Conservation (phyloP, 1,284 basidiomycete genomes). For the Moesziomyces sp. region DNA sequence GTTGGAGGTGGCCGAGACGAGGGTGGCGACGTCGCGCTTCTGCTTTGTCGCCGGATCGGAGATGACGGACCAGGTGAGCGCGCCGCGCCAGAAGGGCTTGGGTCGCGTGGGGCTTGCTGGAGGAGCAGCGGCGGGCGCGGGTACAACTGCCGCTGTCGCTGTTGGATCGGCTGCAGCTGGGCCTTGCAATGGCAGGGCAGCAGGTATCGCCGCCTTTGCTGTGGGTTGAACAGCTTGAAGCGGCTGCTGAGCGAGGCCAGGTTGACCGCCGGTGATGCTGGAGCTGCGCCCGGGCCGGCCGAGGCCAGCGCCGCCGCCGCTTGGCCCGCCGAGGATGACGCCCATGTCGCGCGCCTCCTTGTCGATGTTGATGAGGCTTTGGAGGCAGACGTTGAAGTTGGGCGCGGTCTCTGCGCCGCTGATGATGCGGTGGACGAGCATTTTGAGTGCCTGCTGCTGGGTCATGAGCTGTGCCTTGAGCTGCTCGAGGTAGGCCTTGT, state of each 20-base stretch:
- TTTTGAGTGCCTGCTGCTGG: slow-evolving; percentile 54
- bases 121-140: not conserved
- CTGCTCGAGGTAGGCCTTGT: slow-evolving; percentile 48
- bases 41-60: slow-evolving; percentile 34
- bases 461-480: slow-evolving; percentile 49
- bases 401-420: slow-evolving; percentile 37
- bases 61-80: slow-evolving; percentile 54
- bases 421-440: slow-evolving; percentile 42
- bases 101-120: slow-evolving; percentile 22
- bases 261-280: slow-evolving; percentile 15
- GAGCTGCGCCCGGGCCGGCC: slow-evolving; percentile 23
- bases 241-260: not conserved
- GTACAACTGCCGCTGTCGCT: not conserved
- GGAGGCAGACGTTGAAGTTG: slow-evolving; percentile 52
- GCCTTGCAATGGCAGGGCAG: not conserved
- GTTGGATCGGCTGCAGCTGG: not conserved
- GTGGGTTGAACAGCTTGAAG: not conserved
- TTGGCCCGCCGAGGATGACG: slow-evolving; percentile 51
- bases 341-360: slow-evolving; percentile 59
- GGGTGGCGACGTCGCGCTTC: slow-evolving; percentile 47
- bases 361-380: slow-evolving; percentile 56
- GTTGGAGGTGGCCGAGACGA: slow-evolving; percentile 52
- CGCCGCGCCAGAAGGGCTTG: slow-evolving; percentile 56
- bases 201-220: not conserved
- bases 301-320: slow-evolving; percentile 14